Base-by-base conservation (phyloP, 1,284 basidiomycete genomes). In the Neonothopanus nambi region DNA sequence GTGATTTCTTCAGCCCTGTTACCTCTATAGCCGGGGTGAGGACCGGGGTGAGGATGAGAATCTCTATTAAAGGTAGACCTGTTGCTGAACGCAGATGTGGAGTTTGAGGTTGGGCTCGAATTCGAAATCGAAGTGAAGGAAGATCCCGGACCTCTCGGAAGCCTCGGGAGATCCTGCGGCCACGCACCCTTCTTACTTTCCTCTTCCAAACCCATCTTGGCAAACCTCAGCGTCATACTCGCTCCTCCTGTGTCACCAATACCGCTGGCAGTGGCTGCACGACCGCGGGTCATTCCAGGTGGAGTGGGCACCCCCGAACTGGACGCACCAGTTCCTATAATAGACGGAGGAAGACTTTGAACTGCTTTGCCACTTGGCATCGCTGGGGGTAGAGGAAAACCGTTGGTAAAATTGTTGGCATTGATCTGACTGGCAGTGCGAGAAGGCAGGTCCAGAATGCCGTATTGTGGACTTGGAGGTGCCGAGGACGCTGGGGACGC, bases 81-180 rank as follows among this genome's bases (percentile, higher is more conserved):
- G 8, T 9, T 33, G 38, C 39, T 41, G 51, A 40, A 20, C 38
- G 50, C 18, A 15, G 13, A 21, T 40, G n/a, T n/a, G n/a, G n/a
- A n/a, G n/a, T n/a, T n/a, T n/a, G n/a, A n/a, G n/a, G n/a, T n/a
- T n/a, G 17, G 6, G 36, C 30, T 24, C 26, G 51, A 11, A 36
- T 18, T 9, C 33, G 51, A 42, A 40, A 42, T 41, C 42, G 39
- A 35, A 23, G 26, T 50, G 20, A 50, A 46, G 12, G 42, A 36
- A 21, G 42, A 39, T 26, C 42, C 43, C 17, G 51, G 51, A 3
- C 24, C 44, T 33, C 28, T 17, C n/a, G 51, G 51, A 15, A 53
- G 45, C 7, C 43, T 44, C 13, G 51, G 51, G 7, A 53, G 24
- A 53, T 53, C 51, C 44, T 47, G 45, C 15, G 51, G 51, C 51